Base-by-base conservation (phyloP, 345 rosid genomes). In the Ceriops zippeliana region DNA sequence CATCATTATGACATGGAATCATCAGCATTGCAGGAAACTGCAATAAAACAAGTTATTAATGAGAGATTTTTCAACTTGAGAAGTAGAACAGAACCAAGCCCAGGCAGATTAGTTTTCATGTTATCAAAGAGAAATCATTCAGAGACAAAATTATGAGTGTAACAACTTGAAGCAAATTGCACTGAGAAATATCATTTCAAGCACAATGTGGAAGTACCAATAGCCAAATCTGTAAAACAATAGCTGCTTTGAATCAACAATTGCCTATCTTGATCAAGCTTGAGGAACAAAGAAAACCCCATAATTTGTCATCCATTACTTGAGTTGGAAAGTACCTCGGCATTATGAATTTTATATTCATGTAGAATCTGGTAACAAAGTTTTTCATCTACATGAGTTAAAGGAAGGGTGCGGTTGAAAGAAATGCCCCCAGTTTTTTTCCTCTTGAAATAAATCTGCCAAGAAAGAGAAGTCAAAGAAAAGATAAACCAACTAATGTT, bases 291-390 rank as follows among this genome's bases (percentile, higher is more conserved):
- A 56, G 13, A 56, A 15, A 28, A 20, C 6, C 62, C 21, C 27
- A 20, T 70, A 30, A 63, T 49, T 34, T 32, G 16, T 7, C 68
- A 61, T 37, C 20, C 68, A 31, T 24, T n/a, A 54, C 46, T 56
- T 17, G 24, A 24, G 30, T 2, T 70, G 47, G 62, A 52, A 72
- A 66, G 32, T 86, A 96, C 98, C 98, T 96, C 97, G 22, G 98
- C 99, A 79, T 96, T 96, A 80, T 92, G 99, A 74, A 96, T 96
- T 81, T 96, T 96, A 82, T 92, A 96, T 85, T 96, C 99, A 73
- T 96, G 99, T 62, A 96, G 83, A 81, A 90, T 92, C 66, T 96
- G 98, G 78, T 96, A 92, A 82, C 99, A 96, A 61, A 96, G 99
- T 80, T 96, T 92, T 85, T 92, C 99, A 65, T 96, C 97, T 52